Evolutionary conservation across 495 filamentous ascomycete genomes (phyloP), one percentile per base, ranked within the genome.

Genomic region (Tuber umbilicatum): DNA sequence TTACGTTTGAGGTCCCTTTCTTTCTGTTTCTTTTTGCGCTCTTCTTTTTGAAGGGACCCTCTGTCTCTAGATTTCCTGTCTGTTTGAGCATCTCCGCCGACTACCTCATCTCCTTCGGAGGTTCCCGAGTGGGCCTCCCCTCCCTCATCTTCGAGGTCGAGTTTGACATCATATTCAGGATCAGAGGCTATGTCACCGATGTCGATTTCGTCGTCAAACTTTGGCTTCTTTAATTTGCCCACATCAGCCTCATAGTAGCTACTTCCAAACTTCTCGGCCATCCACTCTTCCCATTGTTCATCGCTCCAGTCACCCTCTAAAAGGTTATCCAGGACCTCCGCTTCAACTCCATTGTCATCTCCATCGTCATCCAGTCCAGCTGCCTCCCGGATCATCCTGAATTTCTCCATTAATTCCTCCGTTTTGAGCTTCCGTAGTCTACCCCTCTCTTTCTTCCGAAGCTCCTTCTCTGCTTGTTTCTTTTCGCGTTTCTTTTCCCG

Each of bases 161-260:
- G 72, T 37, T 83, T 75, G 2, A 83, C 78, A 35, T 85, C 84
- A 72, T 90, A 87, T 3, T 89, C 87, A 3, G 90, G 88, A 74
- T 95, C 93, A 2, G 94, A 93, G 55, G 97, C 84, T 41, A 99
- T 84, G 82, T 99, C 94, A 40, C 90, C 91, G 84, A 98, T 97
- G 80, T 97, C 94, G 80, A 98, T 97, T 80, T 99, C 95, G 78
- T 97, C 93, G 74, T 97, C 92, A 92, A 94, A 99, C 73, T 90
- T 92, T 31, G 95, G 95, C 86, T 99, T 99, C 86, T 93, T 95
- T 27, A 88, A 84, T 74, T 88, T 89, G 75, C 88, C 85, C 6
- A 89, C 90, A 0, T 83, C 84, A 43, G 89, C 89, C 9, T 89
- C 91, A 80, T 99, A 99, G 84, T 99, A 99, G 10, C 89, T 87